Conservation (phyloP, 371 early-diverging fungal species). For the Zychaea mexicana region DNA sequence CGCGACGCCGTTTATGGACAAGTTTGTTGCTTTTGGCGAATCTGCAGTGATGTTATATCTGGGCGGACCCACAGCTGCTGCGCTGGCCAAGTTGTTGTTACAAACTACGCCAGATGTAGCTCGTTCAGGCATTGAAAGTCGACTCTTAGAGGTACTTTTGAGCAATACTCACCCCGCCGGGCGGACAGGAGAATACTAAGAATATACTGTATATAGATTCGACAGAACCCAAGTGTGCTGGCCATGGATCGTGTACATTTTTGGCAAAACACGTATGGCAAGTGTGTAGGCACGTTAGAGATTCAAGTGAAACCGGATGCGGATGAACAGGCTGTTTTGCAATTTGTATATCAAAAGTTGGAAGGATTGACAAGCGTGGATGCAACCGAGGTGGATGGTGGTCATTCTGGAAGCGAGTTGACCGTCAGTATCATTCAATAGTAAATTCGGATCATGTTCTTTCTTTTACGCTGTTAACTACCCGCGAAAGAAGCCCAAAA, state of each 20-base stretch:
- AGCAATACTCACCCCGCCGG: not conserved
- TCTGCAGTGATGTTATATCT: slow-evolving; percentile 57
- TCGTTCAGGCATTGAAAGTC: slow-evolving; percentile 37
- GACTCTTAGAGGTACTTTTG: slow-evolving; percentile 37
- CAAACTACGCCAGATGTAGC: slow-evolving; percentile 45
- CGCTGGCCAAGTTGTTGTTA: slow-evolving; percentile 39
- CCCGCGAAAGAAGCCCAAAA: too few relatives aligned
- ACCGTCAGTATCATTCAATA: slow-evolving; percentile 50
- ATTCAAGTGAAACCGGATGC: slow-evolving; percentile 53
- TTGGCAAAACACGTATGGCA: slow-evolving; percentile 67
- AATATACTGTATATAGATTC: slow-evolving; percentile 38
- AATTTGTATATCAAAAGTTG: slow-evolving; percentile 53
- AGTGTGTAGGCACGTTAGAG: slow-evolving; percentile 59
- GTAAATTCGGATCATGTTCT: too few relatives aligned
- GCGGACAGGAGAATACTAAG: too few relatives aligned
- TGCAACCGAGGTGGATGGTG: slow-evolving; percentile 8
- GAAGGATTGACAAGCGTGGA: slow-evolving; percentile 50
- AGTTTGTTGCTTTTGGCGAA: slow-evolving; percentile 53
- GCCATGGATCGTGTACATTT: slow-evolving; percentile 58
- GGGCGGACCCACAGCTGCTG: slow-evolving; percentile 44
- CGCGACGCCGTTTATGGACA: slow-evolving; percentile 44
- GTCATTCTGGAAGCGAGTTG: slow-evolving; percentile 46
- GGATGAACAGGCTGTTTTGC: slow-evolving; percentile 55
- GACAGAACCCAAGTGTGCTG: slow-evolving; percentile 49
- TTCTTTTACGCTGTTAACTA: too few relatives aligned